Evolutionary conservation across 1,284 basidiomycete genomes (phyloP), one percentile per base, ranked within the genome.

Genomic region (Tilletia walkeri): DNA sequence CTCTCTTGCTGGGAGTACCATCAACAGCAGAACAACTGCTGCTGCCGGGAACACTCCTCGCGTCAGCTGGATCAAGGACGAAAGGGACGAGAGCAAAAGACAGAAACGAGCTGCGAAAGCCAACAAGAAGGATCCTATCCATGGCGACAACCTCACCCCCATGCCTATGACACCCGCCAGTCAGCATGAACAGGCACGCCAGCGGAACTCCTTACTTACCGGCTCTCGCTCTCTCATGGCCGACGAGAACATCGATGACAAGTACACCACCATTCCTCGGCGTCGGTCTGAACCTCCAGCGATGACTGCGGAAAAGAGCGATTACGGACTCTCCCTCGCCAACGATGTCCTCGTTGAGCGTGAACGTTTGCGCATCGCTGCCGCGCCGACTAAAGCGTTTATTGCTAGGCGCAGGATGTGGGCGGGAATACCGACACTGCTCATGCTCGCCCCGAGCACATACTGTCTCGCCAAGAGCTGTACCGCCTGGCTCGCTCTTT

Each of bases 401-500:
- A 65, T 45, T 16, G 39, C 36, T 45, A 10, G 56, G 20, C 38
- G 67, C 50, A 50, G 70, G 30, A 67, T 68, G 36, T 36, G 67
- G 38, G 61, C 70, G 16, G 70, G 70, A 20, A n/a, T 50, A 4
- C 45, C 65, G 9, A 49, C 69, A 24, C 48, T 72, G 50, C 36
- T 66, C 50, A 38, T 72, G 39, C 50, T 70, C n/a, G 71, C 50
- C 18, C 41, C 70, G 7, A 61, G 48, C 24, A 41, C 69, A 5
- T 72, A 71, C 66, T 56, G 59, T 30, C 48, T 72, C 30, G 56
- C 65, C 47, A 49, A 65, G 45, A 61, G 53, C 61, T 47, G 59
- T 34, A 36, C 67, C 47, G 59, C 70, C 54, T 73, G 50, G 47
- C 72, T 73, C 49, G 50, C 66, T 54, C 72, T 73, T 18, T 61